phyloP scores from a whole-genome alignment of 2,329 filamentous ascomycete genomes.

The Scedosporium aurantiacum region DNA sequence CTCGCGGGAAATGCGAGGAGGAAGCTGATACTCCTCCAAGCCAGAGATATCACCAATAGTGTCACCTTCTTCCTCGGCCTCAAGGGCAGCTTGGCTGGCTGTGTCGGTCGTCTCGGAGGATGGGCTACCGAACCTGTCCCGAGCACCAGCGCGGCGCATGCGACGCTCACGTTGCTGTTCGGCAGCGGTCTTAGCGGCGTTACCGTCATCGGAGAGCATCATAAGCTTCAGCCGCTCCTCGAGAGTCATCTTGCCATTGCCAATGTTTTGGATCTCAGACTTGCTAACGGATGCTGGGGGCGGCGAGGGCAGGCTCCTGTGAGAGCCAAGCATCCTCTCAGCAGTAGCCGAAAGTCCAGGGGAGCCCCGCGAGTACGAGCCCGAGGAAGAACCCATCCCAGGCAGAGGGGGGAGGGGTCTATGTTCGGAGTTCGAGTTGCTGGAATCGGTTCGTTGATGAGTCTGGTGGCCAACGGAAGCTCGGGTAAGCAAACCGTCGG shows the following conservation, averaged over 20 bases:
- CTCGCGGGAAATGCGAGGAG: slow-evolving; percentile 77
- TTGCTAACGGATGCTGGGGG: slow-evolving; percentile 62
- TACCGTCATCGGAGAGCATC: slow-evolving; percentile 65
- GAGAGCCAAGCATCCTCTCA: slow-evolving; percentile 57
- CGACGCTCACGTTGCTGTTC: slow-evolving; percentile 59
- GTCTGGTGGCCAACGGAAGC: slow-evolving; percentile 39
- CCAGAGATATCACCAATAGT: slow-evolving; percentile 48
- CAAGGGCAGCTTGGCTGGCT: slow-evolving; percentile 11
- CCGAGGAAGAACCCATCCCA: slow-evolving; percentile 54
- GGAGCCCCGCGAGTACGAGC: slow-evolving; percentile 63
- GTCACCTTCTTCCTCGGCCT: slow-evolving; percentile 45
- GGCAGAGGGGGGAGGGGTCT: slow-evolving; percentile 82
- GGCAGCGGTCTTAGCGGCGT: slow-evolving; percentile 41
- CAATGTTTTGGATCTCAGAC: slow-evolving; percentile 66
- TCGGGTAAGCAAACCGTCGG: slow-evolving; percentile 33
- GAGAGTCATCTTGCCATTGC: slow-evolving; percentile 65
- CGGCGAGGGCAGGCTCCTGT: slow-evolving; percentile 61
- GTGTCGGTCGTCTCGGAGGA: slow-evolving; percentile 25
- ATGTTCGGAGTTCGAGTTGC: slow-evolving; percentile 68
- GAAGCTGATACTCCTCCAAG: slow-evolving; percentile 54
- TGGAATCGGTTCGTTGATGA: slow-evolving; percentile 58
- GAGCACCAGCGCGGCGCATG: slow-evolving; percentile 49
- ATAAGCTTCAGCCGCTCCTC: slow-evolving; percentile 81
- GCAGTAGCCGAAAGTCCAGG: slow-evolving; percentile 55
- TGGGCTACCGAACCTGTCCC: slow-evolving; percentile 37